Conservation (phyloP, 2,329 filamentous ascomycete species). For the Paraphoma sp. region DNA sequence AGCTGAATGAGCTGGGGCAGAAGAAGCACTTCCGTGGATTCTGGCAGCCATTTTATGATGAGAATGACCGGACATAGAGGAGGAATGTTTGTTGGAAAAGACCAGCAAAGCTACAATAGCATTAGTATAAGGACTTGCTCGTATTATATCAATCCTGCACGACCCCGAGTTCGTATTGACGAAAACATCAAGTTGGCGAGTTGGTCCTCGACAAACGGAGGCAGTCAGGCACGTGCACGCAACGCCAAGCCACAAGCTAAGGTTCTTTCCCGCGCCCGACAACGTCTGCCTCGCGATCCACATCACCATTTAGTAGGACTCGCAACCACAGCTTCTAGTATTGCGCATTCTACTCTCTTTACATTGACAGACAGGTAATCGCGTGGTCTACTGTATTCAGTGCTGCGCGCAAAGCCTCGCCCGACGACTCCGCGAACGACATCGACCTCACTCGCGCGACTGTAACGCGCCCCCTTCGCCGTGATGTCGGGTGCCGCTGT, state of each 20-base stretch:
- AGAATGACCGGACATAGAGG: constrained; percentile 57
- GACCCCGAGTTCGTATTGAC: too few relatives aligned
- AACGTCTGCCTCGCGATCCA: too few relatives aligned
- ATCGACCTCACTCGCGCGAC: not conserved
- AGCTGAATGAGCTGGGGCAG: constrained; percentile 57
- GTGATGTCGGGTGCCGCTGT: constrained; percentile 38
- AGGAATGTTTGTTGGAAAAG: not conserved
- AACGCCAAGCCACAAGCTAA: too few relatives aligned
- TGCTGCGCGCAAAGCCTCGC: not conserved
- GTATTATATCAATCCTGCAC: too few relatives aligned
- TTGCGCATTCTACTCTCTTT: too few relatives aligned
- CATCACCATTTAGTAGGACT: too few relatives aligned
- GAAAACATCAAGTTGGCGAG: too few relatives aligned
- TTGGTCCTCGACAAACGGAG: too few relatives aligned
- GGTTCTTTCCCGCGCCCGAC: too few relatives aligned
- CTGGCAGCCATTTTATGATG: constrained; percentile 62
- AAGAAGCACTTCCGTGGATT: constrained; percentile 69
- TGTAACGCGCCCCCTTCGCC: constrained; percentile 15
- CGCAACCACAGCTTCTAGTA: too few relatives aligned
- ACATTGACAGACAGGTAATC: not conserved
- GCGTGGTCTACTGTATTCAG: not conserved
- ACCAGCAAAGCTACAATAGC: not conserved
- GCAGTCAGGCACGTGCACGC: too few relatives aligned
- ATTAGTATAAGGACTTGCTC: not conserved
- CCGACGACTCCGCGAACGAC: not conserved